A percentile compares a stretch with the other conserved stretches of the same genome.
Evolutionary conservation across 257 asterid genomes (phyloP).

Genomic region (Knoxia roxburghii): DNA sequence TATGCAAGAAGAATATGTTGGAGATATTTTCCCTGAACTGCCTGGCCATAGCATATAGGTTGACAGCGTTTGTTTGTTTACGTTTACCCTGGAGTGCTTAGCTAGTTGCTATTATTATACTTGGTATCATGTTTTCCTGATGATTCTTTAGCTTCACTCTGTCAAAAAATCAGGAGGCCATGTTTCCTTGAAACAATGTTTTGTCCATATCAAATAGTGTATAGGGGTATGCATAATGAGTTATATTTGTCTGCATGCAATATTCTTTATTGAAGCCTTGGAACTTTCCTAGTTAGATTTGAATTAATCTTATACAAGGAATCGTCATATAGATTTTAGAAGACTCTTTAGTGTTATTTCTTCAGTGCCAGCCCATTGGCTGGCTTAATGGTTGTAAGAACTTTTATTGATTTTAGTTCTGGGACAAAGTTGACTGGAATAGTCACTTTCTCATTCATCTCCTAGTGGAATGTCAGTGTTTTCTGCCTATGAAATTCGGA

Average conservation of each 20-base stretch:
- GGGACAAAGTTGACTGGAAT: constrained; percentile 13
- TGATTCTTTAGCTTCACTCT: background rate
- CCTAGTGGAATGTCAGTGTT: constrained; percentile 6
- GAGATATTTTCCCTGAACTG: background rate
- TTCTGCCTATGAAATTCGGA: constrained; percentile 5
- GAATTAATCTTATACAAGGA: background rate
- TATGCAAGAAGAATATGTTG: background rate
- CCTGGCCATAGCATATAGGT: background rate
- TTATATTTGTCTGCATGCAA: constrained; percentile 8
- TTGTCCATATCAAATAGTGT: constrained; percentile 12
- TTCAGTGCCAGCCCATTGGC: background rate
- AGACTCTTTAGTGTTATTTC: background rate
- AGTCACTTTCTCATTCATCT: constrained; percentile 12
- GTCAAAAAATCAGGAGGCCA: constrained; percentile 17
- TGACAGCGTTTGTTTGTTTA: constrained; percentile 2
- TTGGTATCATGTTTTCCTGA: constrained; percentile 6
- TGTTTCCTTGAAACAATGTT: constrained; percentile 16
- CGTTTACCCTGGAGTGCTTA: background rate
- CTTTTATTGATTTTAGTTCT: constrained; percentile 1
- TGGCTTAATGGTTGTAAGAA: background rate
- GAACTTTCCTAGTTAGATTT: background rate
- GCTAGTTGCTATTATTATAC: background rate
- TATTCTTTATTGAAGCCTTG: background rate
- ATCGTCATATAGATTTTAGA: background rate
- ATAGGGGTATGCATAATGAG: background rate